Conservation (phyloP, 495 filamentous ascomycete species). For the Rhypophila decipiens region DNA sequence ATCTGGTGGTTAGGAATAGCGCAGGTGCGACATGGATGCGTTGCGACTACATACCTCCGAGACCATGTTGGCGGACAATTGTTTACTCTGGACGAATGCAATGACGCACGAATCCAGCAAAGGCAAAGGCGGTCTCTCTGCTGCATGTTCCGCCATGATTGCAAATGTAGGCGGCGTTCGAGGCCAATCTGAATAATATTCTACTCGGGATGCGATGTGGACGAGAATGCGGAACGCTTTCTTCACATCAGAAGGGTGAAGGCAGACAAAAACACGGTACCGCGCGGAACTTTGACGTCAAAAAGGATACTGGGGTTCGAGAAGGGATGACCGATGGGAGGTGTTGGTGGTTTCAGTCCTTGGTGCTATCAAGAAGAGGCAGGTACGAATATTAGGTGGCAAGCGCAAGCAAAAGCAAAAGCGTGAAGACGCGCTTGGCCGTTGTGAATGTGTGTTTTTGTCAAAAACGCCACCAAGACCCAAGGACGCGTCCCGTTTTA, state of each 20-base stretch:
- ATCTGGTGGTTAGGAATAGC: background rate
- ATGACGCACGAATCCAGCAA: slow-evolving; percentile 37
- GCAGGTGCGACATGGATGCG: background rate
- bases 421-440: background rate
- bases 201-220: too few relatives aligned
- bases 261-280: too few relatives aligned
- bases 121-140: slow-evolving; percentile 23
- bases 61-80: slow-evolving; percentile 33
- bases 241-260: background rate
- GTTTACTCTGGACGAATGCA: slow-evolving; percentile 38
- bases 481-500: background rate
- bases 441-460: background rate
- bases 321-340: too few relatives aligned
- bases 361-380: too few relatives aligned
- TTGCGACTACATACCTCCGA: slow-evolving; percentile 31
- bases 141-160: background rate
- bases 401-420: background rate
- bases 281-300: too few relatives aligned
- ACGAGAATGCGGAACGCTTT: too few relatives aligned
- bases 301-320: too few relatives aligned
- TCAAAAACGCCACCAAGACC: background rate
- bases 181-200: too few relatives aligned
- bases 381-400: background rate
- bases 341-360: too few relatives aligned
- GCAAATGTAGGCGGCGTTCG: too few relatives aligned